phyloP scores from a whole-genome alignment of 129 eudicot species.

The Centrapalus pauciflorus region DNA sequence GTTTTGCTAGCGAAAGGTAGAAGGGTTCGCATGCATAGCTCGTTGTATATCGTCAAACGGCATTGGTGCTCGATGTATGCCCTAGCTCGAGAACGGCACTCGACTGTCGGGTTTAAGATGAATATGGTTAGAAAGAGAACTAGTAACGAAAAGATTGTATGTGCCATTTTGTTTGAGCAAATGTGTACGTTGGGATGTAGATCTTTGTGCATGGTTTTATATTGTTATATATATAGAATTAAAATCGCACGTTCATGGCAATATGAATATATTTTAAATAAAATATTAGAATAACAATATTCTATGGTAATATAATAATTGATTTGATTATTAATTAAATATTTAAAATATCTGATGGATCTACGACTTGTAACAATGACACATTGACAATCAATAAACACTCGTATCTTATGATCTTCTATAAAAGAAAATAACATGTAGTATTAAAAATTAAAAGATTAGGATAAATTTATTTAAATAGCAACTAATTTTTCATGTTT shows the following conservation, averaged over 20 bases:
- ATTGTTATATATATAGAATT: slow-evolving; percentile 30
- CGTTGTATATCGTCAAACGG: slow-evolving; percentile 40
- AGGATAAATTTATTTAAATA: too few species aligned
- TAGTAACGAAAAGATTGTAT: slow-evolving; percentile 21
- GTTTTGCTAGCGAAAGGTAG: slow-evolving; percentile 25
- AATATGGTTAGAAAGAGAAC: slow-evolving; percentile 33
- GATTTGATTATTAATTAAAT: not conserved
- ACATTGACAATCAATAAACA: too few species aligned
- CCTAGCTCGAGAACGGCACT: slow-evolving; percentile 44
- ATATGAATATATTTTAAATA: not conserved
- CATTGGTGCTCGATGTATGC: slow-evolving; percentile 51
- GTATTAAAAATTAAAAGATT: too few species aligned
- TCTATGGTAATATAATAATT: not conserved
- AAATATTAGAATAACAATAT: not conserved
- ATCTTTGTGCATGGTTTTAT: slow-evolving; percentile 17
- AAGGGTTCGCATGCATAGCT: slow-evolving; percentile 44
- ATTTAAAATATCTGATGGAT: not conserved
- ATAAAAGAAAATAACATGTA: too few species aligned
- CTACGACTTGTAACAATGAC: too few species aligned
- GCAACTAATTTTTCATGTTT: too few species aligned
- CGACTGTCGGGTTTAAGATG: slow-evolving; percentile 24
- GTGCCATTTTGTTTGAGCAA: slow-evolving; percentile 31
- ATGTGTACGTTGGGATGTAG: slow-evolving; percentile 5
- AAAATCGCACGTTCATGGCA: slow-evolving; percentile 12
- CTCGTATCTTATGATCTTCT: too few species aligned